Conservation (phyloP, 805 yeast genomes). For the Isabelozyma pseudorhagii region DNA sequence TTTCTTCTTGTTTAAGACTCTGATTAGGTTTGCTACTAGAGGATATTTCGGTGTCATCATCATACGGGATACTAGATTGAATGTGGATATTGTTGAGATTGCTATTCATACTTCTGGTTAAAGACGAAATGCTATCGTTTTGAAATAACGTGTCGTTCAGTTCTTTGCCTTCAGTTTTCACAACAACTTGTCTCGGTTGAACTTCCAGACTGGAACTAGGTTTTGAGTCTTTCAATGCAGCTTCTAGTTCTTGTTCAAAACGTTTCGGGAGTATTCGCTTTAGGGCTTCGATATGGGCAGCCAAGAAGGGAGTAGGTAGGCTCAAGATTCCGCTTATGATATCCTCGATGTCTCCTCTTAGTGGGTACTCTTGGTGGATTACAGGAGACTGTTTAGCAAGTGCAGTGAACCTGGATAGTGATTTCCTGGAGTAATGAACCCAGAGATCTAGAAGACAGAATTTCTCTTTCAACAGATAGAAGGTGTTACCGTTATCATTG, state of each 20-base stretch:
- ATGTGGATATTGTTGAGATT: neutral
- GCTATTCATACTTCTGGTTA: neutral
- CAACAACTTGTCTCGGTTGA: neutral
- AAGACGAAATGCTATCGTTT: neutral
- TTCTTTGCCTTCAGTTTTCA: neutral
- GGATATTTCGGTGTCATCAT: neutral
- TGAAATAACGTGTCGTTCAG: neutral
- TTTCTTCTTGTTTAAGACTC: neutral
- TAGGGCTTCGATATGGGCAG: neutral
- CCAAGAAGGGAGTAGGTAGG: slow-evolving; percentile 2
- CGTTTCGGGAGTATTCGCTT: neutral
- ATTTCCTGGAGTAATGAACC: neutral
- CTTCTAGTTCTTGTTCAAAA: neutral
- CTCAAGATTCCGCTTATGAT: neutral
- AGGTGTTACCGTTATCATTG: neutral
- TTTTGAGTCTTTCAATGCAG: neutral
- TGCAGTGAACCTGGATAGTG: neutral
- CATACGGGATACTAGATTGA: neutral
- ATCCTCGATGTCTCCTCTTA: neutral
- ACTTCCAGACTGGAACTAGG: neutral
- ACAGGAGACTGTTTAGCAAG: neutral
- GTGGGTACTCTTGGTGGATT: neutral
- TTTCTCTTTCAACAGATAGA: neutral
- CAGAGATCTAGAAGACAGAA: neutral
- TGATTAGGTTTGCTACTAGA: neutral